These are phyloP conservation scores for Drechslera avenae DNA, from an alignment of 2,329 filamentous ascomycete genomes.

Conservation along the genomic window DNA sequence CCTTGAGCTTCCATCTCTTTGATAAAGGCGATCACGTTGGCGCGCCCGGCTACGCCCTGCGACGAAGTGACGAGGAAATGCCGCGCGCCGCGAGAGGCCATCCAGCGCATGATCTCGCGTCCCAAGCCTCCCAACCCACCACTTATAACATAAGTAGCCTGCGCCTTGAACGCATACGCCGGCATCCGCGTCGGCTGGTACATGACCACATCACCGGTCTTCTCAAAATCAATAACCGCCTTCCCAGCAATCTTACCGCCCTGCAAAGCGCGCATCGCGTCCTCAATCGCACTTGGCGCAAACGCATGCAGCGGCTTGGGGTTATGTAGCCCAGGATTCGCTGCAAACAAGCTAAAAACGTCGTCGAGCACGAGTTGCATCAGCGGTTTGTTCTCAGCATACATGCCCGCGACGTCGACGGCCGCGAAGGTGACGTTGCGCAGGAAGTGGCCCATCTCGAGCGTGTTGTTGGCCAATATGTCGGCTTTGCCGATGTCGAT, in stretches of 20 bases:
- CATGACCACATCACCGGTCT: constrained; percentile 19
- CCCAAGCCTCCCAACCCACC: constrained; percentile 39
- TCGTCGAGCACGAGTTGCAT: constrained; percentile 11
- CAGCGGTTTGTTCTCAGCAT: constrained; percentile 7
- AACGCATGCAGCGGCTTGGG: constrained; percentile 9
- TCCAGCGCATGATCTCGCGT: constrained; percentile 32
- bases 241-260: constrained; percentile 48
- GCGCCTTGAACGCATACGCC: too few species aligned
- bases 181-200: too few species aligned
- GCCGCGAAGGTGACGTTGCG: constrained; percentile 14
- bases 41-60: constrained; percentile 18
- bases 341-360: constrained; percentile 8
- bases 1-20: constrained; percentile 18
- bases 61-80: constrained; percentile 31
- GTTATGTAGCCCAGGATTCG: neutral
- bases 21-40: constrained; percentile 20
- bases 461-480: constrained; percentile 14
- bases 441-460: constrained; percentile 23
- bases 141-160: constrained; percentile 32
- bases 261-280: constrained; percentile 28
- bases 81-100: constrained; percentile 32
- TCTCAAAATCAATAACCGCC: constrained; percentile 40
- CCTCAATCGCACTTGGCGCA: constrained; percentile 15
- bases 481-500: constrained; percentile 30
- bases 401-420: constrained; percentile 10